phyloP scores from a whole-genome alignment of 805 yeast genomes.

The Candida oleophila region DNA sequence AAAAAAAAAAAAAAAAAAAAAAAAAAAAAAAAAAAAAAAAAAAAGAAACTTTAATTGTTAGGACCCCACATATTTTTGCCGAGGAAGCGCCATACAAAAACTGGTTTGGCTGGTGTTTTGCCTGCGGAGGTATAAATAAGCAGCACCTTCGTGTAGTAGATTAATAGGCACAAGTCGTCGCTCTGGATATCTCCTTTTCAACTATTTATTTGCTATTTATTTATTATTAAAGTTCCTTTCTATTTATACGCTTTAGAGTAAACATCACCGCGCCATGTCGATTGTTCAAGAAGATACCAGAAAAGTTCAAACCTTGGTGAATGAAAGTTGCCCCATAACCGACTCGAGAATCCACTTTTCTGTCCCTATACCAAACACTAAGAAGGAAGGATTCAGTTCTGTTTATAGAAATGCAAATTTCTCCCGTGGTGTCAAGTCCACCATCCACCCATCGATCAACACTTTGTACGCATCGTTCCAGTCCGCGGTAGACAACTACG shows the following conservation, averaged over 20 bases:
- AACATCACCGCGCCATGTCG: slow-evolving; percentile 1
- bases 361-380: slow-evolving; percentile 36
- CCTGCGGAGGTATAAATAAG: neutral
- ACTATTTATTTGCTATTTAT: too few relatives aligned
- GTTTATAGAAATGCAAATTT: slow-evolving; percentile 42
- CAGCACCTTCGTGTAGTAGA: neutral
- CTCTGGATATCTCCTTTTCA: too few relatives aligned
- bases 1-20: neutral
- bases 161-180: too few relatives aligned
- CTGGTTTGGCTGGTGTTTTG: too few relatives aligned
- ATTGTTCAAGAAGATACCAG: slow-evolving; percentile 13
- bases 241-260: neutral
- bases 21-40: neutral
- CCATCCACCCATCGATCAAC: slow-evolving; percentile 42
- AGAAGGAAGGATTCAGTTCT: slow-evolving; percentile 48
- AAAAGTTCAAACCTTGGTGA: slow-evolving; percentile 12
- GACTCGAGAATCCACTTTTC: slow-evolving; percentile 8
- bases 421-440: slow-evolving; percentile 13
- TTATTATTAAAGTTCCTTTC: too few relatives aligned
- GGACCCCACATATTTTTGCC: neutral
- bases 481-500: slow-evolving; percentile 35
- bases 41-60: neutral
- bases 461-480: slow-evolving; percentile 48
- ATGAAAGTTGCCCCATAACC: slow-evolving; percentile 11
- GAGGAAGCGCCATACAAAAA: neutral